A percentile compares a stretch with the other conserved stretches of the same genome.
Evolutionary conservation across 2,329 filamentous ascomycete species (phyloP).

Genomic region (Xenosphaeropsis pyriputrescens): DNA sequence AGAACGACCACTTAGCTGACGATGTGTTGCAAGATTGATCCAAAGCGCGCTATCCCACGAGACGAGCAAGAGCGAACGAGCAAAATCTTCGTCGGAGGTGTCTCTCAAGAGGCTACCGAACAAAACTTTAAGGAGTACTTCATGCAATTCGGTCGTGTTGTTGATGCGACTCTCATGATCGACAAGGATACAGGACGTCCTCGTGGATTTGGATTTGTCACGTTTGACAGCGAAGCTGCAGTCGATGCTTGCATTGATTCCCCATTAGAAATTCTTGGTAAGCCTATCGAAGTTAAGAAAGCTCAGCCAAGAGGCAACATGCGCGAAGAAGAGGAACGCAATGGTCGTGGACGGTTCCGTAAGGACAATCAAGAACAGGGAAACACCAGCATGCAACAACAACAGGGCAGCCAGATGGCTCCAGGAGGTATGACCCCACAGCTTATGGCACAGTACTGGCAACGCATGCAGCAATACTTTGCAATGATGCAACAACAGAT

Average conservation of each 20-base stretch:
- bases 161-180: conserved; percentile 98
- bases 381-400: conserved; percentile 23
- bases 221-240: conserved; percentile 89
- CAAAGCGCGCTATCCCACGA: conserved; percentile 89
- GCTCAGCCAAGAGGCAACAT: conserved; percentile 92
- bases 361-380: conserved; percentile 34
- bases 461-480: conserved; percentile 97
- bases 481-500: conserved; percentile 89
- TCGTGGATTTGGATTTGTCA: conserved; percentile 93
- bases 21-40: conserved; percentile 54
- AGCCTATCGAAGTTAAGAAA: conserved; percentile 96
- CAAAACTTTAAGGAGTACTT: conserved; percentile 96
- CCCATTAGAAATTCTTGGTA: conserved; percentile 83
- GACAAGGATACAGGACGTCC: conserved; percentile 98
- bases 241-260: conserved; percentile 81
- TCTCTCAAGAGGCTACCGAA: conserved; percentile 93
- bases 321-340: conserved; percentile 72
- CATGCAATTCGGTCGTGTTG: conserved; percentile 86
- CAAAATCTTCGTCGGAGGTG: conserved; percentile 97
- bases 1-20: conserved; percentile 8
- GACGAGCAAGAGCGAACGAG: conserved; percentile 97
- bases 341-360: conserved; percentile 39
- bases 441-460: conserved; percentile 97
- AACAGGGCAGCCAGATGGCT: conserved; percentile 19
- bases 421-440: conserved; percentile 73